Conservation (phyloP, 176 grass and related monocot species). For the Saccharum officinarum region DNA sequence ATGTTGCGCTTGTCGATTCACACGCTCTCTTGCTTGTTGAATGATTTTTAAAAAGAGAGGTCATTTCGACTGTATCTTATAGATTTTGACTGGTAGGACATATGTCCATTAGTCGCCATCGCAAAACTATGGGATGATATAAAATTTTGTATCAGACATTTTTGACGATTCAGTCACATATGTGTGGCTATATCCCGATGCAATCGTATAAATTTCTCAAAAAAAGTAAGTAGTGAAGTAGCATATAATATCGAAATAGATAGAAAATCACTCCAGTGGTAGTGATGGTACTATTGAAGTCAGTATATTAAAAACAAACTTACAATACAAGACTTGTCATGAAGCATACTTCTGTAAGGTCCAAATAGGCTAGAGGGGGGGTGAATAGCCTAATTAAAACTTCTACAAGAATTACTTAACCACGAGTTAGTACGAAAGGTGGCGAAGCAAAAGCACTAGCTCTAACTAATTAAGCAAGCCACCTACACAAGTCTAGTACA, state of each 20-base stretch:
- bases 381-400: too few relatives aligned
- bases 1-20: background rate
- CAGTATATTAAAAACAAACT: background rate
- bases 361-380: too few relatives aligned
- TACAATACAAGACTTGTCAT: background rate
- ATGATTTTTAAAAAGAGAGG: background rate
- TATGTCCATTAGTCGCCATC: background rate
- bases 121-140: too few relatives aligned
- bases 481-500: too few relatives aligned
- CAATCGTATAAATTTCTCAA: background rate
- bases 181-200: background rate
- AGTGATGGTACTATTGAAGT: background rate
- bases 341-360: background rate
- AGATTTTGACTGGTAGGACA: background rate
- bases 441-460: too few relatives aligned
- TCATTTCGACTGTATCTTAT: background rate
- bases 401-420: too few relatives aligned
- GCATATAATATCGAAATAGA: background rate
- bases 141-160: background rate
- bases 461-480: too few relatives aligned
- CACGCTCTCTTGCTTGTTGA: background rate
- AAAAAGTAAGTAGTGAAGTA: too few relatives aligned
- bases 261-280: background rate
- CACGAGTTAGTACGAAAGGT: too few relatives aligned
- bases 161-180: background rate